Base-by-base conservation (phyloP, 1,284 basidiomycete genomes). In the Cryptococcus sp. region DNA sequence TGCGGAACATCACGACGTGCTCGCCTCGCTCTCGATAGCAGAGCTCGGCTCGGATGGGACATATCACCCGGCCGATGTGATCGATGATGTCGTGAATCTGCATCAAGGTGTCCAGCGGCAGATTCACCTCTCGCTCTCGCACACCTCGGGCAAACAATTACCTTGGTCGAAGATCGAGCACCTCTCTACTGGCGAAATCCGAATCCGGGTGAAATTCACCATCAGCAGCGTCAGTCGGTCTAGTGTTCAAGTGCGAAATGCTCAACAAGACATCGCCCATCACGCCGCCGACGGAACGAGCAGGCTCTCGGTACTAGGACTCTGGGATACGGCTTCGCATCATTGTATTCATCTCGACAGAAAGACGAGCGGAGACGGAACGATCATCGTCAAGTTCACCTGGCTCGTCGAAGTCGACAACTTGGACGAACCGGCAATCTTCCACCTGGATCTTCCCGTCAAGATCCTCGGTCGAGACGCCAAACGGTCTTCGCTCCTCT, bases 301-400 rank as follows among this genome's bases (percentile, higher is more conserved):
- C 4, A 71, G 71, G 6, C 72, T 94, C 38, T 74, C 76, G 25
- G 84, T 83, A 5, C 79, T 82, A 45, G 85, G 85, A 0, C 77
- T 87, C 4, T 98, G 94, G 94, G 95, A 98, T 73, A 89, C 88
- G 2, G 89, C 90, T 51, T 77, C 90, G 5, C 94, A 97, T 72
- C 84, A 92, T 61, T 92, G 88, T 4, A 71, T 82, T 16, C 77
- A 93, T 46, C 78, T 98, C 51, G 94, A 97, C 69, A 80, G 85
- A 16, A 82, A 89, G 21, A 97, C 94, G 1, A 77, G 81, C 1
- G 66, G 80, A 4, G 83, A 83, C 38, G 87, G 93, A 56, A 82
- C 87, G 21, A 78, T 95, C 9, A 74, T 97, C 31, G 69, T 97
- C 28, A 84, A 86, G 58, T 65, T 95, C 2, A 79, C 77, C 24